phyloP scores from a whole-genome alignment of 805 yeast genomes.

The Priceomyces medius region DNA sequence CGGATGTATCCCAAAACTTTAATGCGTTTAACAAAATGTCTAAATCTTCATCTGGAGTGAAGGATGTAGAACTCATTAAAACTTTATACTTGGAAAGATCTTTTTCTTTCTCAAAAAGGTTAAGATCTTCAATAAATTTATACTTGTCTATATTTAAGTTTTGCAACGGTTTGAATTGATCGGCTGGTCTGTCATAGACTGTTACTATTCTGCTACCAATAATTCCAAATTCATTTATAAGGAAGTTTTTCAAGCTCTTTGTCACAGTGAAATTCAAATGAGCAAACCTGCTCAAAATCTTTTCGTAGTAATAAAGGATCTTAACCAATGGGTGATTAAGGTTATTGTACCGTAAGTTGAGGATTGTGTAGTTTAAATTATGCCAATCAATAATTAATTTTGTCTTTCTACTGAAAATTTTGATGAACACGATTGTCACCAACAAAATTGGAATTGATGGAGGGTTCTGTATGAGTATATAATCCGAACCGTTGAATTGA shows the following conservation, averaged over 20 bases:
- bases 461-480: constrained; percentile 82
- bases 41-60: constrained; percentile 94
- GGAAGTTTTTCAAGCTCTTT: constrained; percentile 60
- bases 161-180: constrained; percentile 55
- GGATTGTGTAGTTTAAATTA: constrained; percentile 81
- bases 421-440: constrained; percentile 54
- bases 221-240: constrained; percentile 57
- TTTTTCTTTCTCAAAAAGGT: constrained; percentile 25
- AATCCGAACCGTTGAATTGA: constrained; percentile 59
- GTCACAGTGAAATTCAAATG: constrained; percentile 81
- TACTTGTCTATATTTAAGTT: constrained; percentile 30
- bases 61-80: constrained; percentile 86
- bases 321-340: constrained; percentile 61
- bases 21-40: constrained; percentile 67
- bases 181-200: constrained; percentile 83
- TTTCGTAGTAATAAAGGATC: constrained; percentile 63
- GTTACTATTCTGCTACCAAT: constrained; percentile 49
- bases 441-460: constrained; percentile 85
- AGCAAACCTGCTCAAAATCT: constrained; percentile 58
- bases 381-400: constrained; percentile 92
- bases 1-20: constrained; percentile 48
- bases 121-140: constrained; percentile 25
- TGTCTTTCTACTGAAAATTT: constrained; percentile 50
- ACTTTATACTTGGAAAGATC: constrained; percentile 49
- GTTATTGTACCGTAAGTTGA: constrained; percentile 61